Conservation (phyloP, 2,329 filamentous ascomycete species). For the Neonectria neomacrospora region DNA sequence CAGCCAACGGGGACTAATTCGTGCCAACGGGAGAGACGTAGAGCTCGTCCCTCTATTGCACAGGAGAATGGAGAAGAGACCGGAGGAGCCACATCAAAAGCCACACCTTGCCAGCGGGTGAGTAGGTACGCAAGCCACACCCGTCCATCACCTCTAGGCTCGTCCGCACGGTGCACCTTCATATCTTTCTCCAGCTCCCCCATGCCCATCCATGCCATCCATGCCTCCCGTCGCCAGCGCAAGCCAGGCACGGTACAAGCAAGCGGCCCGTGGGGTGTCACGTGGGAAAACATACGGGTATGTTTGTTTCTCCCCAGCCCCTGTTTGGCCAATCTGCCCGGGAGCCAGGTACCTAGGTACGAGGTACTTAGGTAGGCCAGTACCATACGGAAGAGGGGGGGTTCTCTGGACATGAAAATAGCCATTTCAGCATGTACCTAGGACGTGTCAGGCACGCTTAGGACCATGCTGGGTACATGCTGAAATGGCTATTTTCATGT, state of each 20-base stretch:
- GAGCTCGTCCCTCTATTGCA: neutral
- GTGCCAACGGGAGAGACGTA: slow-evolving; percentile 12
- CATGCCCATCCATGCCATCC: slow-evolving; percentile 7
- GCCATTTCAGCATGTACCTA: too few species aligned
- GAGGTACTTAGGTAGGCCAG: too few species aligned
- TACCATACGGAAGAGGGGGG: too few species aligned
- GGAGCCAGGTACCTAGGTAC: neutral
- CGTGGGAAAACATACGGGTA: neutral
- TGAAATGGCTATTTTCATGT: too few species aligned
- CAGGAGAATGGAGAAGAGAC: neutral
- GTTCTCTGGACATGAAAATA: too few species aligned
- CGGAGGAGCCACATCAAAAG: slow-evolving; percentile 3
- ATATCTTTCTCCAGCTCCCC: slow-evolving; percentile 24
- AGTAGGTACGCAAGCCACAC: slow-evolving; percentile 19
- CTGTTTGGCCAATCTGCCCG: neutral
- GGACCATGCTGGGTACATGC: too few species aligned
- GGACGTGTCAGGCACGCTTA: too few species aligned
- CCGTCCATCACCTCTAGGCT: neutral
- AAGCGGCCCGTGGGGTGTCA: neutral
- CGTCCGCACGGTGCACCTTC: slow-evolving; percentile 21
- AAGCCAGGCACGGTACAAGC: neutral
- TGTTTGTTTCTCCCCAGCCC: slow-evolving; percentile 9
- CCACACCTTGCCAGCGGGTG: slow-evolving; percentile 2
- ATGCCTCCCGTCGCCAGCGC: slow-evolving; percentile 12
- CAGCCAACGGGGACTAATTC: slow-evolving; percentile 20